A percentile compares a stretch with the other conserved stretches of the same genome.
These are phyloP conservation scores for Novymonas esmeraldas DNA, from an alignment of 208 protist genomes.

Conservation along the genomic window DNA sequence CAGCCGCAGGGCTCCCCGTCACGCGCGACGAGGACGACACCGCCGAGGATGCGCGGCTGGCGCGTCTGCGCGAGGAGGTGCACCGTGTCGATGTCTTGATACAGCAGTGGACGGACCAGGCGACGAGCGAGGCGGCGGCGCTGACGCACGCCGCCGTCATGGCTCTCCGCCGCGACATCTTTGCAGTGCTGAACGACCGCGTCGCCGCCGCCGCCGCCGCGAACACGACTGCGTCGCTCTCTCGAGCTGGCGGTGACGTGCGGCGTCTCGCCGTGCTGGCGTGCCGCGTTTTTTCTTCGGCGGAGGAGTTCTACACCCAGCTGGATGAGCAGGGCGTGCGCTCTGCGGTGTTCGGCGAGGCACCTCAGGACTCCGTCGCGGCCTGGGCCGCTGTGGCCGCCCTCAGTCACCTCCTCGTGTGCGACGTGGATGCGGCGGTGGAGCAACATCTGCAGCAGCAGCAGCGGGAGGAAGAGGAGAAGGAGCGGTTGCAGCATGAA, in stretches of 20 bases:
- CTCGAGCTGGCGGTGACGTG: conserved; percentile 2
- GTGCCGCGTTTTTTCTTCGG: conserved; percentile 28
- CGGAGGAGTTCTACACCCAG: conserved; percentile 47
- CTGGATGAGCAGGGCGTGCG: conserved; percentile 29
- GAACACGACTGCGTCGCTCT: not conserved
- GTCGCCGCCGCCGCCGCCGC: not conserved
- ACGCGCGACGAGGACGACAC: not conserved
- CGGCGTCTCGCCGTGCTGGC: conserved; percentile 20
- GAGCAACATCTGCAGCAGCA: conserved; percentile 11
- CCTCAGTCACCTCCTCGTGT: conserved; percentile 32
- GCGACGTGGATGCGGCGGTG: conserved; percentile 23
- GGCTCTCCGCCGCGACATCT: conserved; percentile 8
- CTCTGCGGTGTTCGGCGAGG: conserved; percentile 13
- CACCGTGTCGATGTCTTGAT: conserved; percentile 9
- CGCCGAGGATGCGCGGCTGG: conserved; percentile 19
- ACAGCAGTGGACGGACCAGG: conserved; percentile 9
- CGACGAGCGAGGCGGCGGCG: conserved; percentile 8
- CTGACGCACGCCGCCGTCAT: conserved; percentile 18
- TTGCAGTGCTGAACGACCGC: conserved; percentile 4
- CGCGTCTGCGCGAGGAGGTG: conserved; percentile 8
- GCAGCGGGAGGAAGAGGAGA: too few relatives aligned
- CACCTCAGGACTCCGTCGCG: conserved; percentile 27
- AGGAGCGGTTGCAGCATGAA: not conserved
- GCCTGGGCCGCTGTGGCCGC: conserved; percentile 35
- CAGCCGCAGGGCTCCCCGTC: not conserved